Evolutionary conservation across 2,329 filamentous ascomycete genomes (phyloP).

Genomic region (Exophiala dermatitidis): DNA sequence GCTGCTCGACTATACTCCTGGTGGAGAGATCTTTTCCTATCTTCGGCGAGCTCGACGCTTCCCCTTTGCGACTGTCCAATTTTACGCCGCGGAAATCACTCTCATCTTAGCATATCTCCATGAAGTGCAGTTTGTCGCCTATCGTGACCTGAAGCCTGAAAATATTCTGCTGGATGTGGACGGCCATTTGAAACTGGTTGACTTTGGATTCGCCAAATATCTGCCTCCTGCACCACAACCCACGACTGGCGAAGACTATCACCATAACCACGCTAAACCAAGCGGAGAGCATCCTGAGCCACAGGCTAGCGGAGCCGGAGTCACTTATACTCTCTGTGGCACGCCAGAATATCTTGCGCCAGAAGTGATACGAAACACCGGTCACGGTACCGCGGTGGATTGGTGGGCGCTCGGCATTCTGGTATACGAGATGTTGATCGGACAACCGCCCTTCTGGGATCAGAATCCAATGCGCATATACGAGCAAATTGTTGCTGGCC

Average conservation of each 20-base stretch:
- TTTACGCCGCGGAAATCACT: constrained; percentile 61
- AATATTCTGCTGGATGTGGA: constrained; percentile 60
- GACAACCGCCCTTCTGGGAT: constrained; percentile 62
- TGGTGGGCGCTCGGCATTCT: constrained; percentile 64
- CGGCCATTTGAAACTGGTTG: constrained; percentile 59
- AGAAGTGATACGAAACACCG: constrained; percentile 59
- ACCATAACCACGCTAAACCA: constrained; percentile 3
- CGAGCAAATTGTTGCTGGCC: constrained; percentile 60
- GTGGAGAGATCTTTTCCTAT: constrained; percentile 61
- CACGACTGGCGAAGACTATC: constrained; percentile 7
- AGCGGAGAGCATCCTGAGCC: constrained; percentile 14
- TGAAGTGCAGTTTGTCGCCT: constrained; percentile 56
- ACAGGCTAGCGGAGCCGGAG: constrained; percentile 21
- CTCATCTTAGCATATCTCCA: constrained; percentile 59
- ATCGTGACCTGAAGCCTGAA: constrained; percentile 62
- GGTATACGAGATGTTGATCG: constrained; percentile 61
- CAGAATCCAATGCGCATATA: constrained; percentile 64
- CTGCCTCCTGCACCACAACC: constrained; percentile 34
- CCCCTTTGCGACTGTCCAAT: constrained; percentile 52
- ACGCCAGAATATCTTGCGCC: constrained; percentile 62
- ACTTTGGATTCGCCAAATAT: constrained; percentile 63
- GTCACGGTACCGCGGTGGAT: constrained; percentile 59
- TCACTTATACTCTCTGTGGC: constrained; percentile 59
- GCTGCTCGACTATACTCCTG: constrained; percentile 59
- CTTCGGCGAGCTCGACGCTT: constrained; percentile 56